These are phyloP conservation scores for Scenedesmus sp. DNA, from an alignment of 163 green algal genomes.

Conservation along the genomic window DNA sequence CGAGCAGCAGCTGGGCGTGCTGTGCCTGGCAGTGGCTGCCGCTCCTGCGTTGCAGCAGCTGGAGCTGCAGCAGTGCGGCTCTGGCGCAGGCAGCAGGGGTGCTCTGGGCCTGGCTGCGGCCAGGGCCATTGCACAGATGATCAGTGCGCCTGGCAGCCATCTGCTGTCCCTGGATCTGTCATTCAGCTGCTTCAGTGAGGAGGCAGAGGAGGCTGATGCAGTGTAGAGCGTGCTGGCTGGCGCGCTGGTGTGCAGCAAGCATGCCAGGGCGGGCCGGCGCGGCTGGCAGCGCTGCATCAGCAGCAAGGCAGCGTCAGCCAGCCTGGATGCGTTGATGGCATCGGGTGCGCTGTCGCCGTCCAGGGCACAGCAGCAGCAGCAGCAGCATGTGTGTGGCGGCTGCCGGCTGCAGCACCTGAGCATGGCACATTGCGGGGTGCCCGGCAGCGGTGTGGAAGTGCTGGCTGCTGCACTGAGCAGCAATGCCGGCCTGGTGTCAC, in stretches of 20 bases:
- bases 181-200: background rate
- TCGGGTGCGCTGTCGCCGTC: background rate
- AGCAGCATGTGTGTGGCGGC: constrained; percentile 6
- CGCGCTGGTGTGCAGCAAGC: background rate
- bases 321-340: background rate
- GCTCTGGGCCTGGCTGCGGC: background rate
- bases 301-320: background rate
- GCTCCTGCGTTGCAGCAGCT: background rate
- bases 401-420: constrained; percentile 4
- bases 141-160: background rate
- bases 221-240: background rate
- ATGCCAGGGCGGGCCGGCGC: background rate
- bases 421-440: constrained; percentile 1
- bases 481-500: background rate
- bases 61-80: background rate
- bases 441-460: background rate
- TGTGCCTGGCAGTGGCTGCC: background rate
- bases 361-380: background rate
- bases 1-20: background rate
- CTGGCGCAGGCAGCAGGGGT: background rate
- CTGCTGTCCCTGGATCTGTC: background rate
- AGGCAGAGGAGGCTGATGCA: background rate
- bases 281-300: background rate
- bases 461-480: constrained; percentile 1
- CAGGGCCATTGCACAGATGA: background rate